Evolutionary conservation across 2,329 filamentous ascomycete species (phyloP), one percentile per base, ranked within the genome.

Genomic region (Mycogone perniciosa): DNA sequence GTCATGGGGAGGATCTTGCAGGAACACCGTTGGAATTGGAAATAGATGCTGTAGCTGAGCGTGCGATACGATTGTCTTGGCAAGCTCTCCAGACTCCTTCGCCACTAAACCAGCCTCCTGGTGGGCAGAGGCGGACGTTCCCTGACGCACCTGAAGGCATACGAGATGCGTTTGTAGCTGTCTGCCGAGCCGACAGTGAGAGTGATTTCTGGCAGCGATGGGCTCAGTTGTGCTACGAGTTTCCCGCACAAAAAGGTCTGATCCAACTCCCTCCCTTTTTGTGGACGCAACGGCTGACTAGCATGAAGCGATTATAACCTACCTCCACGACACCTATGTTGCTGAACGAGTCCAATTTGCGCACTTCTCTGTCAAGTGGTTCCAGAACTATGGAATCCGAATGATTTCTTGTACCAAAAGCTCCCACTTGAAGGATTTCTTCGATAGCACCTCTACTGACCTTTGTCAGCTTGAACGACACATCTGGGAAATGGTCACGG

Each of bases 401-500:
- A 44, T 44, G 27, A 44, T 44, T 30, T 30, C 41, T n/a, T 30
- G 41, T 44, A 44, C 9, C 30, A 44, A 44, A 30, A 44, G 30
- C 41, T 44, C 41, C 41, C 41, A 44, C 11, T 31, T 44, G 13
- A 44, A 31, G 29, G 41, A 44, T 30, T 44, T 44, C 41, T 44
- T 44, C 41, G 41, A 44, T 30, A 31, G 30, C 41, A 31, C 27
- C 41, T 44, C 41, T 31, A 44, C 41, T 44, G 41, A 44, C 41
- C 41, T 44, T 30, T 44, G 41, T 30, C 41, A 44, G 41, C 41
- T 44, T 44, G 41, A 44, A 30, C 41, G 31, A 30, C 41, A 44
- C 41, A 44, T 44, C 41, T 44, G 41, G 41, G 41, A 44, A 44
- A 44, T 44, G 41, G 41, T 44, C 41, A 31, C 41, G 30, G 27